Conservation (phyloP, 345 rosid species). For the Populus deltoides region DNA sequence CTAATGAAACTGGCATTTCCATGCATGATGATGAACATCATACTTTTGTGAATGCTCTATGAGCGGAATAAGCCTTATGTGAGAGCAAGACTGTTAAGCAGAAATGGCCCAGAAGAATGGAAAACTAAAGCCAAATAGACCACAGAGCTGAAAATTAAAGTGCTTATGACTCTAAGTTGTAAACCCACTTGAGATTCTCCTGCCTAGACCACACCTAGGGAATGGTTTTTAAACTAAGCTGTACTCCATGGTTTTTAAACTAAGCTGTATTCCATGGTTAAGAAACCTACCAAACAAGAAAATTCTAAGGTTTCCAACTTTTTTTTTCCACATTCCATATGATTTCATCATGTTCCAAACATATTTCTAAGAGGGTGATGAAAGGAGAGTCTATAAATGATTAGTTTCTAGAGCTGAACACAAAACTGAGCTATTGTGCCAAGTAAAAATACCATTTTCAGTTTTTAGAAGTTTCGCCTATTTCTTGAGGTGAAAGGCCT, state of each 20-base stretch:
- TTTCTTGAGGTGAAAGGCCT: neutral
- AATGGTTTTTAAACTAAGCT: neutral
- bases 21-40: neutral
- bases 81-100: neutral
- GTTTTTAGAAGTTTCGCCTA: neutral
- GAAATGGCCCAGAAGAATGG: neutral
- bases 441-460: neutral
- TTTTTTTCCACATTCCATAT: neutral
- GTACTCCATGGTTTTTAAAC: neutral
- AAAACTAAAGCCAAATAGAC: neutral
- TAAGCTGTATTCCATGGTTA: neutral
- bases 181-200: neutral
- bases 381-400: neutral
- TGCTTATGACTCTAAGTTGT: neutral
- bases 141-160: neutral
- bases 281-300: neutral
- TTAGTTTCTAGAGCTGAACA: neutral
- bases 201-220: neutral
- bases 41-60: neutral
- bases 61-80: neutral
- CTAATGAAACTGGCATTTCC: constrained; percentile 3
- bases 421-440: neutral
- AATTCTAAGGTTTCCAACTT: neutral
- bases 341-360: no score
- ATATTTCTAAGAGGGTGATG: neutral